Conservation (phyloP, 768 basidiomycete species). For the Agaricus blazei region DNA sequence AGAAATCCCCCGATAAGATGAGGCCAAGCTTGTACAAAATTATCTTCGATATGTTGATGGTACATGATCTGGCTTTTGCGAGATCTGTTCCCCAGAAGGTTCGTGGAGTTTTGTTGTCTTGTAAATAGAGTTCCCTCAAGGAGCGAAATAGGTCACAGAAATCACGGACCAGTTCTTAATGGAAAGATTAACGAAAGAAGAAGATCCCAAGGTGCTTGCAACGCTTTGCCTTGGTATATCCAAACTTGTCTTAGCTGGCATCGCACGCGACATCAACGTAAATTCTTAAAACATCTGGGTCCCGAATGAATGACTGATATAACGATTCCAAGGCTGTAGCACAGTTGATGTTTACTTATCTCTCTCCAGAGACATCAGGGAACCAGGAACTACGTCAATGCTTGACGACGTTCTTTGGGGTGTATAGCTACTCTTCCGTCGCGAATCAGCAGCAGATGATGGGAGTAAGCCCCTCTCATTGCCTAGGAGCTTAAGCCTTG, state of each 20-base stretch:
- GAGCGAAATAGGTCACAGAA: constrained; percentile 28
- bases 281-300: constrained; percentile 9
- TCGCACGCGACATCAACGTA: constrained; percentile 75
- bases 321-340: constrained; percentile 27
- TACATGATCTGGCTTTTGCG: constrained; percentile 76
- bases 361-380: constrained; percentile 78
- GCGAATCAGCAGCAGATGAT: constrained; percentile 70
- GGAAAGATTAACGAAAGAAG: constrained; percentile 54
- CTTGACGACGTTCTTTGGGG: constrained; percentile 94
- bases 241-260: constrained; percentile 85
- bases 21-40: constrained; percentile 74
- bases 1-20: constrained; percentile 69
- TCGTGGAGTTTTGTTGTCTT: not conserved
- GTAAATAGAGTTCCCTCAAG: not conserved
- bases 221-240: constrained; percentile 78
- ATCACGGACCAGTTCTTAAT: constrained; percentile 39
- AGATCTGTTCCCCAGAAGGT: constrained; percentile 39
- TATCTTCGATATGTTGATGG: constrained; percentile 86
- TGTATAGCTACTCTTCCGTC: constrained; percentile 84
- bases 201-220: constrained; percentile 71
- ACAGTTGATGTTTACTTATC: constrained; percentile 55
- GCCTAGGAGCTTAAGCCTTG: not conserved
- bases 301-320: not conserved
- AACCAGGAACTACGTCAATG: constrained; percentile 90
- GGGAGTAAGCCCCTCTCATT: constrained; percentile 24